phyloP scores from a whole-genome alignment of 306 rosid species.

The Betula pendula region DNA sequence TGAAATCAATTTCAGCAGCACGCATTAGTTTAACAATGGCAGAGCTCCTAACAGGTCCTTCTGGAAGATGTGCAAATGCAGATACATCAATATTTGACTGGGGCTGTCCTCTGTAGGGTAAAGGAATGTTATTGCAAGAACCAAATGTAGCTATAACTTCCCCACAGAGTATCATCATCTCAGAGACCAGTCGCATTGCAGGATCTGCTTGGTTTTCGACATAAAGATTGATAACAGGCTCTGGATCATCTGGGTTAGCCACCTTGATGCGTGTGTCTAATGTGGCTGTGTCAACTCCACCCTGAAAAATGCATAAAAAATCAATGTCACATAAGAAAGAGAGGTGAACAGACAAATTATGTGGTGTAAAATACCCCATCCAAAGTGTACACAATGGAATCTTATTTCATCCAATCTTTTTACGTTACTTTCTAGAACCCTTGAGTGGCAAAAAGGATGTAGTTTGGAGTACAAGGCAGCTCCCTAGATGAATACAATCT shows the following conservation, averaged over 20 bases:
- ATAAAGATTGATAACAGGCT: constrained; percentile 76
- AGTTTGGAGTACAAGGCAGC: background rate
- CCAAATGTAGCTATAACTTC: constrained; percentile 90
- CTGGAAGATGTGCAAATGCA: constrained; percentile 89
- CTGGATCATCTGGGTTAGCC: constrained; percentile 77
- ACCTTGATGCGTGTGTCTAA: constrained; percentile 90
- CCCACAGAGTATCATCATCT: constrained; percentile 97
- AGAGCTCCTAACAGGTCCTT: constrained; percentile 95
- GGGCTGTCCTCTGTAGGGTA: constrained; percentile 98
- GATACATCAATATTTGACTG: constrained; percentile 77
- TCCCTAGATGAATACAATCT: background rate
- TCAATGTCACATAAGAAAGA: background rate
- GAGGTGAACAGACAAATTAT: background rate
- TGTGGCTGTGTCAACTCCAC: constrained; percentile 76
- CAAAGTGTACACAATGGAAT: background rate
- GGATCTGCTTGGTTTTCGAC: constrained; percentile 97
- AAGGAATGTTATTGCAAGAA: constrained; percentile 70
- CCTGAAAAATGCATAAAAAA: constrained; percentile 51
- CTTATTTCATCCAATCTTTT: background rate
- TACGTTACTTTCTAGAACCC: background rate
- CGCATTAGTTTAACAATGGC: constrained; percentile 86
- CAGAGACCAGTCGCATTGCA: constrained; percentile 93
- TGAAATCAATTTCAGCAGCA: constrained; percentile 95
- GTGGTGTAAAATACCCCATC: background rate
- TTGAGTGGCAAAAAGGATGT: background rate